Percentiles rank a stretch among this genome's conserved stretches.
These are phyloP conservation scores for Linnemannia schmuckeri DNA, from an alignment of 192 early-diverging fungal species.

Conservation along the genomic window DNA sequence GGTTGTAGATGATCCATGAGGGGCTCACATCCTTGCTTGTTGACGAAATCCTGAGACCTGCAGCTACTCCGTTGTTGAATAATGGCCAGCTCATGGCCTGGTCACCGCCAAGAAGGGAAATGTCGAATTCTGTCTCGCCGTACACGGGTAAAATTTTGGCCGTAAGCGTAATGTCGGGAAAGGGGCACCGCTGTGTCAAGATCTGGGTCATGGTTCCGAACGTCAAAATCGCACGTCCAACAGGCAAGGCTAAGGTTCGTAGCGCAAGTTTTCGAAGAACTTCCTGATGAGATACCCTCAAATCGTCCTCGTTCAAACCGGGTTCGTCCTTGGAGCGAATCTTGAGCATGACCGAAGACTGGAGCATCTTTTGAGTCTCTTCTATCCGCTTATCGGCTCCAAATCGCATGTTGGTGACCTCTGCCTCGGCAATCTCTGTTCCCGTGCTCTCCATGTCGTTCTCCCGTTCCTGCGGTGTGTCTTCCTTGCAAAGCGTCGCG, in stretches of 20 bases:
- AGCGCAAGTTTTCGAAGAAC: slow-evolving; percentile 27
- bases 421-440: slow-evolving; percentile 57
- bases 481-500: slow-evolving; percentile 28
- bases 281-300: slow-evolving; percentile 17
- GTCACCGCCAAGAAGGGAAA: slow-evolving; percentile 43
- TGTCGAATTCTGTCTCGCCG: slow-evolving; percentile 67
- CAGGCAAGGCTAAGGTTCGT: slow-evolving; percentile 74
- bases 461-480: slow-evolving; percentile 46
- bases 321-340: slow-evolving; percentile 17
- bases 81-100: slow-evolving; percentile 80
- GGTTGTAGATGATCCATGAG: slow-evolving; percentile 88
- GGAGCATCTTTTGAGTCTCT: slow-evolving; percentile 66
- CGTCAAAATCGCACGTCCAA: slow-evolving; percentile 77
- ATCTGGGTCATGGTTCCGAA: slow-evolving; percentile 71
- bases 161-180: slow-evolving; percentile 68
- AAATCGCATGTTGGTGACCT: slow-evolving; percentile 70
- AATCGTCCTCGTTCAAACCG: slow-evolving; percentile 53
- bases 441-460: slow-evolving; percentile 29
- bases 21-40: slow-evolving; percentile 67
- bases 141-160: slow-evolving; percentile 77
- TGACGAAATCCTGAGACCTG: slow-evolving; percentile 76
- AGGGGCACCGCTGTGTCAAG: slow-evolving; percentile 67
- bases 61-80: slow-evolving; percentile 91
- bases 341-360: slow-evolving; percentile 54
- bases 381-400: slow-evolving; percentile 64